These are phyloP conservation scores for Melanomma pulvis-pyrius DNA, from an alignment of 495 filamentous ascomycete species.

Conservation along the genomic window DNA sequence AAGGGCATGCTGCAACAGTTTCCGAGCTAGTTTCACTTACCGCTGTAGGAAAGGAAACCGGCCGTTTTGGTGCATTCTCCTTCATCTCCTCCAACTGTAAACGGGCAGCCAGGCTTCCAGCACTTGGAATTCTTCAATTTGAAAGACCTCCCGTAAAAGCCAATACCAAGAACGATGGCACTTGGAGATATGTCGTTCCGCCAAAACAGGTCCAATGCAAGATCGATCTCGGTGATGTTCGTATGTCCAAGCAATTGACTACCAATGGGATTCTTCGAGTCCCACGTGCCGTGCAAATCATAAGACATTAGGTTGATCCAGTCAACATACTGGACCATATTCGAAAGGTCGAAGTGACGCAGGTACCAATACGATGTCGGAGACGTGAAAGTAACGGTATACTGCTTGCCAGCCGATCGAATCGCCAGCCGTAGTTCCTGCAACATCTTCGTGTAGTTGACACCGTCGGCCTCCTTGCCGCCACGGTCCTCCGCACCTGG, in stretches of 20 bases:
- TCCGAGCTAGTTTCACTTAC: too few species aligned
- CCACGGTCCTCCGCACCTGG: conserved; percentile 51
- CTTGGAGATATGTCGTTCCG: conserved; percentile 41
- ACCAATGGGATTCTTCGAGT: conserved; percentile 35
- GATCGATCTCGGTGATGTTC: conserved; percentile 49
- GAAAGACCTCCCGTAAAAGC: conserved; percentile 50
- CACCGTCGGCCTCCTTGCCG: conserved; percentile 46
- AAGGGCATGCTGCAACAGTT: too few species aligned
- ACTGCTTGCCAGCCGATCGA: conserved; percentile 32
- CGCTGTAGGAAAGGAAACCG: conserved; percentile 47
- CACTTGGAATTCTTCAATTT: conserved; percentile 47
- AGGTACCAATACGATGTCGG: conserved; percentile 51
- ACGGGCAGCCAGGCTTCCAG: conserved; percentile 39
- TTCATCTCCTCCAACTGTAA: conserved; percentile 35
- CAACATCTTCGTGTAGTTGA: conserved; percentile 51
- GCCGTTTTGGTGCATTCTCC: conserved; percentile 44
- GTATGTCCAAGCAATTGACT: conserved; percentile 44
- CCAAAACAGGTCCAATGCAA: conserved; percentile 49
- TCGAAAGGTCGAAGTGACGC: conserved; percentile 40
- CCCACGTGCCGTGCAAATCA: conserved; percentile 51
- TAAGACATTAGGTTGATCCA: conserved; percentile 49
- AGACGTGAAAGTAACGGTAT: conserved; percentile 49
- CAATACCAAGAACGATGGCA: conserved; percentile 51
- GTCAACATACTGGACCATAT: conserved; percentile 50
- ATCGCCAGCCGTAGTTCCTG: conserved; percentile 48